Evolutionary conservation across 306 rosid species (phyloP).

Genomic region (Cucurbita maxima): DNA sequence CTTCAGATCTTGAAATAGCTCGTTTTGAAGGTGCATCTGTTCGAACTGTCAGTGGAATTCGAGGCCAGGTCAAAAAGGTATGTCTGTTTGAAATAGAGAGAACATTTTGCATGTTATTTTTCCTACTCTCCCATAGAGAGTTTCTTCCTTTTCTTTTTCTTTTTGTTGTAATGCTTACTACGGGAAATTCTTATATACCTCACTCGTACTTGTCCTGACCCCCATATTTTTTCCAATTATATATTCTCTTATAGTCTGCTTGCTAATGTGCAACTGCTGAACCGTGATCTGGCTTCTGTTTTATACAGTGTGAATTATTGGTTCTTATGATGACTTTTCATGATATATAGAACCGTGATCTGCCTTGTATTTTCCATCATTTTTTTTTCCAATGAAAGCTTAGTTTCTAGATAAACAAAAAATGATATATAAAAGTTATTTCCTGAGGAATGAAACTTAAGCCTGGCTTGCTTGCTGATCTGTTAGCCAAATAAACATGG

Average conservation of each 20-base stretch:
- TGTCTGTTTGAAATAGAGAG: conserved; percentile 5
- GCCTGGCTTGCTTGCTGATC: background rate
- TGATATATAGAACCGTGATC: too few species aligned
- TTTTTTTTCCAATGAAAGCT: too few species aligned
- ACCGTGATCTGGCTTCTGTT: background rate
- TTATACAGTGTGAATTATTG: background rate
- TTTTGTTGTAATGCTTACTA: background rate
- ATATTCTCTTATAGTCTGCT: background rate
- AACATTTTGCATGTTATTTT: background rate
- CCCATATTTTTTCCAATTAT: background rate
- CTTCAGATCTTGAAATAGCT: conserved; percentile 88
- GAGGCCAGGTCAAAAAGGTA: conserved; percentile 97
- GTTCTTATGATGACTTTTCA: background rate
- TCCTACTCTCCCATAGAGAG: background rate
- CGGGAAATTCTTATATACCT: background rate
- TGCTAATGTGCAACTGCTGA: conserved; percentile 4
- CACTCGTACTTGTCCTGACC: background rate
- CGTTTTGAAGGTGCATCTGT: conserved; percentile 88
- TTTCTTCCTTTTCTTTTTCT: background rate
- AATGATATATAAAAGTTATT: background rate
- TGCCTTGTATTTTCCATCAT: too few species aligned
- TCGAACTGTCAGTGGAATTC: conserved; percentile 79
- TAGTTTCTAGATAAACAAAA: too few species aligned
- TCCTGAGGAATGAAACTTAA: background rate
- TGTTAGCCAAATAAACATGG: background rate